A percentile compares a stretch with the other conserved stretches of the same genome.
phyloP scores from a whole-genome alignment of 2,329 filamentous ascomycete genomes.

The Monilinia polystroma region DNA sequence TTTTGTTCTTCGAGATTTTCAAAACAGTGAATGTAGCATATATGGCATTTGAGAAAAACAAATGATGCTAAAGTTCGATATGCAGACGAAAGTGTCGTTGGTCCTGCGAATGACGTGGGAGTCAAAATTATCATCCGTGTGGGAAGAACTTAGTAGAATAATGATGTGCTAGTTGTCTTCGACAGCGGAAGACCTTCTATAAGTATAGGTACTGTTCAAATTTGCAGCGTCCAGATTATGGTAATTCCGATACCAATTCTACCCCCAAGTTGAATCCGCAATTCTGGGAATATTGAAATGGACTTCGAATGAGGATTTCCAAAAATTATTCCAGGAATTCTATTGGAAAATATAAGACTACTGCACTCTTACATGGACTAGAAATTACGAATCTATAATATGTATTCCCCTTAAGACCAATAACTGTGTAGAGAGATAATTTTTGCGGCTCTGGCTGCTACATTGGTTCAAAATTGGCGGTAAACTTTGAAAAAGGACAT shows the following conservation, averaged over 20 bases:
- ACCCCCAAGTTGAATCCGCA: slow-evolving; percentile 61
- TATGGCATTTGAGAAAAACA: too few species aligned
- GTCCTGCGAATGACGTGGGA: slow-evolving; percentile 61
- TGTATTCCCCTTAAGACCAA: too few species aligned
- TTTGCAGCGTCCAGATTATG: slow-evolving; percentile 62
- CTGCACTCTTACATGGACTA: slow-evolving; percentile 53
- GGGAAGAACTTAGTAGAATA: slow-evolving; percentile 72
- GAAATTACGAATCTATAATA: slow-evolving; percentile 44
- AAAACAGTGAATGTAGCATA: too few species aligned
- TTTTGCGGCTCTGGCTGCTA: too few species aligned
- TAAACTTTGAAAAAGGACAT: too few species aligned
- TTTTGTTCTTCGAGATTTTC: too few species aligned
- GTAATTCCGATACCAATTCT: slow-evolving; percentile 60
- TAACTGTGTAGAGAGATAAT: too few species aligned
- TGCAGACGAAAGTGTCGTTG: slow-evolving; percentile 58
- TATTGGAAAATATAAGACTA: slow-evolving; percentile 66
- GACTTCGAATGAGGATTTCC: slow-evolving; percentile 57
- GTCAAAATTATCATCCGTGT: slow-evolving; percentile 64
- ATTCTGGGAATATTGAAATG: slow-evolving; percentile 62
- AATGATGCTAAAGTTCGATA: slow-evolving; percentile 42
- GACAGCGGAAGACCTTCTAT: slow-evolving; percentile 71
- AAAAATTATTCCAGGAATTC: slow-evolving; percentile 62
- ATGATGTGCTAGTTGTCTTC: slow-evolving; percentile 63
- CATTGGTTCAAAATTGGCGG: too few species aligned
- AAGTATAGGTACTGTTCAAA: slow-evolving; percentile 67